Conservation (phyloP, 345 rosid species). For the Anacardium occidentale region DNA sequence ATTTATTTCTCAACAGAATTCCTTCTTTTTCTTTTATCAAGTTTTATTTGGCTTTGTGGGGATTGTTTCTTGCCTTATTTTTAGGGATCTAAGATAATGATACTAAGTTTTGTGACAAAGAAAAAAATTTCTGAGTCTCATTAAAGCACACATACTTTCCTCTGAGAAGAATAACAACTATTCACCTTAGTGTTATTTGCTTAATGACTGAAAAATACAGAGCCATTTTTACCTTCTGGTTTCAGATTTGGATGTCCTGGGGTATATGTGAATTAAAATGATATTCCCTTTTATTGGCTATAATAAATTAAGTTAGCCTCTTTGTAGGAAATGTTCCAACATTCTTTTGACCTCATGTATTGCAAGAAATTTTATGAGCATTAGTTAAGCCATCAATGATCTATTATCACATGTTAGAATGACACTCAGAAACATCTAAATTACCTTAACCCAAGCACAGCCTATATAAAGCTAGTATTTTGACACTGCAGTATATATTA, state of each 20-base stretch:
- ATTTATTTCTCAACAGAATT: background rate
- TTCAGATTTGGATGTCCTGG: background rate
- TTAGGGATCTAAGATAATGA: background rate
- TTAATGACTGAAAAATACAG: background rate
- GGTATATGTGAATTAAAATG: background rate
- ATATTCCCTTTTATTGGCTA: background rate
- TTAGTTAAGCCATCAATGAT: no score
- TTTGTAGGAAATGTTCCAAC: background rate
- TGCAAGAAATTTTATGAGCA: no score
- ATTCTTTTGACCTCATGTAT: background rate
- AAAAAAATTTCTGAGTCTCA: background rate
- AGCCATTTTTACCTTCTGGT: background rate
- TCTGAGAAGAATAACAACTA: background rate
- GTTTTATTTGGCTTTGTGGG: conserved; percentile 6
- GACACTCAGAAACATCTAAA: no score
- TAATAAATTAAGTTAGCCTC: background rate
- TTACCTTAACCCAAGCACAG: no score
- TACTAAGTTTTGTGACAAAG: background rate
- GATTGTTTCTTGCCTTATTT: conserved; percentile 3
- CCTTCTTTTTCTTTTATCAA: background rate
- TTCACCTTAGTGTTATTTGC: background rate
- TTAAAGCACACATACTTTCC: background rate
- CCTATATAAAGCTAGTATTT: no score
- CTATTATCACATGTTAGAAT: no score
- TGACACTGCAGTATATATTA: no score